These are phyloP conservation scores for Rhizophagus sp. DNA, from an alignment of 192 early-diverging fungal species.

Conservation along the genomic window DNA sequence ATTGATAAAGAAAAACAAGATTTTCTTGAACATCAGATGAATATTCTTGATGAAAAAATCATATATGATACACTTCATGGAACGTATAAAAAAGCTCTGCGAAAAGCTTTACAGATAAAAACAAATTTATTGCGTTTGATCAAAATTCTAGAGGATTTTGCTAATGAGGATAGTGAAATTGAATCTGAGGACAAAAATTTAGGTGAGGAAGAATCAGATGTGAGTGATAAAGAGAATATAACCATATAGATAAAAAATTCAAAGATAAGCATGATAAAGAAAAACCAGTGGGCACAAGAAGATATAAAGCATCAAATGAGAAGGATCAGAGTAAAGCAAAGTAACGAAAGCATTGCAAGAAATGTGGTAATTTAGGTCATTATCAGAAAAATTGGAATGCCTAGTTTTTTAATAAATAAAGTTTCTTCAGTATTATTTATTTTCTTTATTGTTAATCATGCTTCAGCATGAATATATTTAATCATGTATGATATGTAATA, in stretches of 20 bases:
- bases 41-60: not conserved
- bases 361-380: too few species aligned
- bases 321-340: not conserved
- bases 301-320: not conserved
- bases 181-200: not conserved
- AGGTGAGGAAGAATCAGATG: not conserved
- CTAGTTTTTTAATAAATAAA: too few species aligned
- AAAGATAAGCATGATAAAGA: not conserved
- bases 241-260: not conserved
- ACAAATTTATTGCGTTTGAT: not conserved
- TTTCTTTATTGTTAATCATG: too few species aligned
- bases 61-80: not conserved
- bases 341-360: not conserved
- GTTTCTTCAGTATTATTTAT: too few species aligned
- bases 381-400: too few species aligned
- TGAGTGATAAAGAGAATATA: not conserved
- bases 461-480: too few species aligned
- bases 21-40: not conserved
- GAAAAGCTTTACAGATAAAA: not conserved
- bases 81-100: not conserved
- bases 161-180: not conserved
- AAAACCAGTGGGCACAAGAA: not conserved
- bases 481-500: too few species aligned
- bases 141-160: not conserved
- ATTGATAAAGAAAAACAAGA: not conserved